Conservation (phyloP, 148 eudicot species). For the Mesembryanthemum crystallinum region DNA sequence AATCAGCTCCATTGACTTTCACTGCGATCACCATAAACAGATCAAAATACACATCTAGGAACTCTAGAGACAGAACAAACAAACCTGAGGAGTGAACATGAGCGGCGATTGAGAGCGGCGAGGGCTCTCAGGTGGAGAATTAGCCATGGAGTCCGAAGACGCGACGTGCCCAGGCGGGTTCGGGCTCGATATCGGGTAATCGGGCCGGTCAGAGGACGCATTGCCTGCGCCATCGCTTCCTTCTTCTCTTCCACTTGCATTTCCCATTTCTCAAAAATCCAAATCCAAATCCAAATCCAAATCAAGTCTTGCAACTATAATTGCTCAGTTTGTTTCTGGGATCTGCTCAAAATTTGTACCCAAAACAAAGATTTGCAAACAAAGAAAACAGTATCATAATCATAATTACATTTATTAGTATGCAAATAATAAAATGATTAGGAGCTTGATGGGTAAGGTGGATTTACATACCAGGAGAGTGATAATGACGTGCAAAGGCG, state of each 20-base stretch:
- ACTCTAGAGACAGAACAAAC: neutral
- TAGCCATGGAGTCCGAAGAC: slow-evolving; percentile 42
- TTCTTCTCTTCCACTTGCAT: slow-evolving; percentile 56
- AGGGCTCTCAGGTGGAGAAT: slow-evolving; percentile 49
- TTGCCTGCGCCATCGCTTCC: slow-evolving; percentile 26
- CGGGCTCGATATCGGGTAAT: slow-evolving; percentile 17
- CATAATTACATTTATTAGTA: no score
- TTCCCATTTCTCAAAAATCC: slow-evolving; percentile 48
- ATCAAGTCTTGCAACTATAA: neutral
- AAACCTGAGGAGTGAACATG: slow-evolving; percentile 67
- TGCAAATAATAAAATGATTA: no score
- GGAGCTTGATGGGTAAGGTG: no score
- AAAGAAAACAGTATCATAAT: neutral
- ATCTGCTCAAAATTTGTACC: no score
- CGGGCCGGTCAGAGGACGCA: slow-evolving; percentile 9
- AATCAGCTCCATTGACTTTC: neutral
- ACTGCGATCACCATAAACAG: neutral
- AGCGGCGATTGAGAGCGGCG: slow-evolving; percentile 46
- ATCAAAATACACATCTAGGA: neutral
- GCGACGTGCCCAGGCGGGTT: slow-evolving; percentile 19
- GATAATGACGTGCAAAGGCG: no score
- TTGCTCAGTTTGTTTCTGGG: neutral
- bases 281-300: slow-evolving; percentile 16
- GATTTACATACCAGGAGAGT: no score
- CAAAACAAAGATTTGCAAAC: no score